Conservation (phyloP, 345 rosid genomes). For the Eucalyptus curtisii region DNA sequence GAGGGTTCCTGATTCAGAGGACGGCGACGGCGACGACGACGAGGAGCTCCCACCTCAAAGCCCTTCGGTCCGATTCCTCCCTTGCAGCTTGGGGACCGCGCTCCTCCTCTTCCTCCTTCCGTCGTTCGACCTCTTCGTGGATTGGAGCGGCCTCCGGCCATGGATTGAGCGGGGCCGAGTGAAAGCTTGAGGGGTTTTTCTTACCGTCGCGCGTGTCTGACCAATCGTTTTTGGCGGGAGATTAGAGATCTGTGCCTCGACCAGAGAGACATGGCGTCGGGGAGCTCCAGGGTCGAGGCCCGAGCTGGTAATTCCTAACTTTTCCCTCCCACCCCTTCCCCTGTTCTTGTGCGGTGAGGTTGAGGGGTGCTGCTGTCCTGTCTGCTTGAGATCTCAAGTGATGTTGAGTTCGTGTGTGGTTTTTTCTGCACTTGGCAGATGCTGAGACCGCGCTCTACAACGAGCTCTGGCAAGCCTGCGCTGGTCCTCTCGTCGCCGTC, state of each 20-base stretch:
- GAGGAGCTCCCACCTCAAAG: neutral
- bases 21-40: neutral
- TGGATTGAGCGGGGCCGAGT: neutral
- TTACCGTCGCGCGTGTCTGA: neutral
- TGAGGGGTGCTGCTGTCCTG: neutral
- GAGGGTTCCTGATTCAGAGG: neutral
- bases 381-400: neutral
- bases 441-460: constrained; percentile 54
- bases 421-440: constrained; percentile 3
- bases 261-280: constrained; percentile 6
- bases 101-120: neutral
- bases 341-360: neutral
- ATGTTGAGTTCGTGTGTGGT: neutral
- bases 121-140: neutral
- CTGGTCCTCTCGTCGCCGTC: constrained; percentile 76
- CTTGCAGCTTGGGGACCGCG: neutral
- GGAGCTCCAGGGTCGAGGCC: neutral
- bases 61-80: neutral
- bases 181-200: neutral
- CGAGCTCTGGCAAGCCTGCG: constrained; percentile 96
- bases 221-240: neutral
- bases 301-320: neutral
- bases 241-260: constrained; percentile 15
- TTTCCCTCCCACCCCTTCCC: neutral
- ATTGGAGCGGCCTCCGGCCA: neutral